phyloP scores from a whole-genome alignment of 306 rosid species.

The Prunus campanulata region DNA sequence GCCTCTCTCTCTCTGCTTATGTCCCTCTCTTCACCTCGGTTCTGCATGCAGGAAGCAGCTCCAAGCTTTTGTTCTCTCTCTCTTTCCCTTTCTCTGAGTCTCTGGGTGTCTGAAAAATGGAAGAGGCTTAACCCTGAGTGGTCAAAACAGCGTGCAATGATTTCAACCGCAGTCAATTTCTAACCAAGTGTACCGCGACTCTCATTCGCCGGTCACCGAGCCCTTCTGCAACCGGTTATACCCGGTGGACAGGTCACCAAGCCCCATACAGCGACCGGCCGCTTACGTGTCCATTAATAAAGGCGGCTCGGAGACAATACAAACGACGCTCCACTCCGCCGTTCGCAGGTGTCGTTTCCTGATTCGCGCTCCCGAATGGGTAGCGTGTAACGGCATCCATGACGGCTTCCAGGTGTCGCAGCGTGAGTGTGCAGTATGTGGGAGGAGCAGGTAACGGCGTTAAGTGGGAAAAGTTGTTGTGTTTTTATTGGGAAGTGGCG shows the following conservation, averaged over 20 bases:
- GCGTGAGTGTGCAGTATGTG: neutral
- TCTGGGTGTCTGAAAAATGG: conserved; percentile 33
- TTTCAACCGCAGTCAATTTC: conserved; percentile 65
- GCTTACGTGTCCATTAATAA: neutral
- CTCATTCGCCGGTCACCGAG: conserved; percentile 30
- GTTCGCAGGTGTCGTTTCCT: neutral
- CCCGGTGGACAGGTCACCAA: conserved; percentile 22
- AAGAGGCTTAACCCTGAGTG: conserved; percentile 42
- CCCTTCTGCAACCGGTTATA: conserved; percentile 23
- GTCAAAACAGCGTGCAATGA: conserved; percentile 52
- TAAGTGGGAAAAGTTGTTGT: conserved; percentile 36
- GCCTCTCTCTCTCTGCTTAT: neutral
- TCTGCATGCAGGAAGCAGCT: neutral
- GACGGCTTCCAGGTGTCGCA: neutral
- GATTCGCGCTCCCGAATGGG: neutral
- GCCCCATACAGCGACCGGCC: conserved; percentile 28
- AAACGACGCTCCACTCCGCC: conserved; percentile 14
- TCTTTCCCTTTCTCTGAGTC: neutral
- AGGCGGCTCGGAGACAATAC: neutral
- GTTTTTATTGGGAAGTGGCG: conserved; percentile 65
- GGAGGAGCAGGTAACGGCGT: conserved; percentile 30
- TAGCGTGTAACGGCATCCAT: neutral
- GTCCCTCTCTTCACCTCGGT: neutral
- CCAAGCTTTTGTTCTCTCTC: neutral
- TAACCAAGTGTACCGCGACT: conserved; percentile 39